Conservation (phyloP, 2,329 filamentous ascomycete genomes). For the Cladophialophora immunda region DNA sequence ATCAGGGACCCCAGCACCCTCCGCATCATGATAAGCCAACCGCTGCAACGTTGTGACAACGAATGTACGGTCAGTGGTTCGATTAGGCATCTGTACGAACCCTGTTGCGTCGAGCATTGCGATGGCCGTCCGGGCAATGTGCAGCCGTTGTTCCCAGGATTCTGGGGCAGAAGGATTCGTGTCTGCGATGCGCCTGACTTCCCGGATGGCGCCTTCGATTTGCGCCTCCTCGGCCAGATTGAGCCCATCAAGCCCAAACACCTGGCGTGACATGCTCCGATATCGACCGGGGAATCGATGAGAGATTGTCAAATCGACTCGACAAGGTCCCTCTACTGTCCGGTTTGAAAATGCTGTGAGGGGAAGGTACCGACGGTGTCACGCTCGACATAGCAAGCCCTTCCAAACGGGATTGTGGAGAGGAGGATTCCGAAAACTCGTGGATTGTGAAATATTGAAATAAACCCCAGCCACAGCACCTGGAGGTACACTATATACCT, state of each 20-base stretch:
- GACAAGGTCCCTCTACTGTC: conserved; percentile 6
- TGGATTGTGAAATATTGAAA: conserved; percentile 2
- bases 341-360: not conserved
- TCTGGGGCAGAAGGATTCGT: conserved; percentile 6
- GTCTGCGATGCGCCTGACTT: conserved; percentile 31
- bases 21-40: conserved; percentile 60
- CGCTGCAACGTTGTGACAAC: conserved; percentile 50
- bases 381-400: conserved; percentile 10
- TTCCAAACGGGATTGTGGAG: not conserved
- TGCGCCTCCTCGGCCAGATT: conserved; percentile 15
- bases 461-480: conserved; percentile 10
- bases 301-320: not conserved
- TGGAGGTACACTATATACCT: conserved; percentile 22
- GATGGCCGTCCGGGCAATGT: conserved; percentile 29
- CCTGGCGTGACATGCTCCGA: conserved; percentile 24
- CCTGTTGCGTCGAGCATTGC: conserved; percentile 27
- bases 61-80: conserved; percentile 25
- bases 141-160: conserved; percentile 28
- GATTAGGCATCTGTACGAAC: conserved; percentile 25
- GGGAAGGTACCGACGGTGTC: not conserved
- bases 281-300: not conserved
- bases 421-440: not conserved
- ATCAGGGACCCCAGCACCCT: conserved; percentile 56
- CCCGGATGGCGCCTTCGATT: conserved; percentile 25
- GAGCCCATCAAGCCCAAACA: conserved; percentile 12